phyloP scores from a whole-genome alignment of 208 protist genomes.

The Leishmania major region DNA sequence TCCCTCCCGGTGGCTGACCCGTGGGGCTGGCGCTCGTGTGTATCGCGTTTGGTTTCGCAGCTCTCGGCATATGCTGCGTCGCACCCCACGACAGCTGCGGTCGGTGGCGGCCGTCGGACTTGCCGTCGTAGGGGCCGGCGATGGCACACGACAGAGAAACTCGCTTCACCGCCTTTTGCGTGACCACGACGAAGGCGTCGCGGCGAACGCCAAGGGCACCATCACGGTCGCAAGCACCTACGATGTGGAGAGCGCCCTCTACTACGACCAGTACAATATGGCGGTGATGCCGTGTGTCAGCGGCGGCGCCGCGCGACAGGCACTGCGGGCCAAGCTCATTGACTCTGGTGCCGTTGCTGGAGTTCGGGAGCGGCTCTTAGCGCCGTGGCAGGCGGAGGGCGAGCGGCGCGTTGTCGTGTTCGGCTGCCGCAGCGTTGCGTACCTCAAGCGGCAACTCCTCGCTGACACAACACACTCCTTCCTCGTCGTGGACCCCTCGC shows the following conservation, averaged over 20 bases:
- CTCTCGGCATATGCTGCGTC: not conserved
- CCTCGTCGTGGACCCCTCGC: constrained; percentile 65
- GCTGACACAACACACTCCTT: constrained; percentile 36
- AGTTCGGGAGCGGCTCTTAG: constrained; percentile 22
- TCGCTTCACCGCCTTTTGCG: constrained; percentile 30
- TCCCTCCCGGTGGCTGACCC: not conserved
- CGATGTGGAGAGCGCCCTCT: constrained; percentile 29
- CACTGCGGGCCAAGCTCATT: constrained; percentile 39
- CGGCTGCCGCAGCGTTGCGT: constrained; percentile 58
- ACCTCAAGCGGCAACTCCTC: constrained; percentile 57
- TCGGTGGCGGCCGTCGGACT: constrained; percentile 5
- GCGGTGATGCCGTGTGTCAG: constrained; percentile 45
- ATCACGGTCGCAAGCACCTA: constrained; percentile 50
- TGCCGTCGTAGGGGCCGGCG: constrained; percentile 2
- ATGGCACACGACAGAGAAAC: constrained; percentile 21
- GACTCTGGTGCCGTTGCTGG: constrained; percentile 13
- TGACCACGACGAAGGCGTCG: constrained; percentile 43
- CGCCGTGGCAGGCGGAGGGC: constrained; percentile 30
- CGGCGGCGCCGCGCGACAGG: constrained; percentile 45
- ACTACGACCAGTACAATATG: constrained; percentile 66
- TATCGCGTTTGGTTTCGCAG: not conserved
- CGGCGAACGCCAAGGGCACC: constrained; percentile 25
- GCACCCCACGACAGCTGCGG: not conserved
- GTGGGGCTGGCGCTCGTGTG: not conserved
- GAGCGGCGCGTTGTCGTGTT: constrained; percentile 51